Base-by-base conservation (phyloP, 208 protist genomes). In the Leishmania major region DNA sequence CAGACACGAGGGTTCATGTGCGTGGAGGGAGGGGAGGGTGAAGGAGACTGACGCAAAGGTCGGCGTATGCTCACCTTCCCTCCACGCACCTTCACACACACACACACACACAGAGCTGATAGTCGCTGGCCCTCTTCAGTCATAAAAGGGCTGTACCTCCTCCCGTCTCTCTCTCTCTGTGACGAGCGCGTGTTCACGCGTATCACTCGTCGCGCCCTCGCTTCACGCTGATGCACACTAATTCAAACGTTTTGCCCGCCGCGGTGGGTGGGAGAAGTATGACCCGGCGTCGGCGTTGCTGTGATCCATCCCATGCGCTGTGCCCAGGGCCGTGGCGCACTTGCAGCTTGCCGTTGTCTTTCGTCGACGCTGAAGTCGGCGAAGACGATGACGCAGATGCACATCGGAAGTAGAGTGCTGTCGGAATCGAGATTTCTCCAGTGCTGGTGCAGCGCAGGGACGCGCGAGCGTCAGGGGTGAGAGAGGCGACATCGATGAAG, bases 271-370 rank as follows among this genome's bases (percentile, higher is more conserved):
- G 82, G 31, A 85, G 71, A 47, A 85, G 53, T 10, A 85, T 77
- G 3, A 85, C 82, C 17, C 82, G 76, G 31, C 82, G 82, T 15
- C 77, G 82, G n/a, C 62, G 76, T 55, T 80, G 71, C 77, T 85
- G 82, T 40, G 82, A 78, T 72, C 75, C 45, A 19, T 73, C 60
- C 40, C 74, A 31, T 10, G 10, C 43, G 5, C 64, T 43, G 17
- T 55, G 8, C 72, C 49, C 28, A 37, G 49, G 31, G 49, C 10
- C 10, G n/a, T 74, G 72, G 19, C 11, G 57, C n/a, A 22, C 55
- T 76, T 40, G 66, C 11, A n/a, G 49, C 37, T 19, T 67, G 35
- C 53, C 25, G 19, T 40, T 7, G 40, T 22, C 10, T 19, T 53
- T 49, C 70, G 70, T 47, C n/a, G 28, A 31, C 69, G 35, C 45